Evolutionary conservation across 768 basidiomycete genomes (phyloP).

Genomic region (Leucosporidium scottii): DNA sequence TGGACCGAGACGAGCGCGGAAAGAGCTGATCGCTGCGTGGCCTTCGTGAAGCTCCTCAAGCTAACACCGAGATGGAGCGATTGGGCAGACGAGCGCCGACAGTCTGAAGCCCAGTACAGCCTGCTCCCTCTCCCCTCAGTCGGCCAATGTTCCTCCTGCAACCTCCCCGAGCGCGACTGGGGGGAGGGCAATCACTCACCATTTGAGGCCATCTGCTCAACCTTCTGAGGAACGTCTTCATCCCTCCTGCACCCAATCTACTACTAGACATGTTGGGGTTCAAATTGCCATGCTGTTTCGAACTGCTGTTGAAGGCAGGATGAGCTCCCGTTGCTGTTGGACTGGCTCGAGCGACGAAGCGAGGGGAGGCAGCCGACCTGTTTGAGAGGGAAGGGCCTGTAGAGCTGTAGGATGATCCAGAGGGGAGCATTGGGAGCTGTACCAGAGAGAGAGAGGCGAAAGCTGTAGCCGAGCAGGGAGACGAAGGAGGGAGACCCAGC

Average conservation of each 20-base stretch:
- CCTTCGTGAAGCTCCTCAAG: too few relatives aligned
- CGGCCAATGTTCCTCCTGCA: neutral
- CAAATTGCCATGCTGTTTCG: neutral
- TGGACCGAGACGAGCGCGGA: neutral
- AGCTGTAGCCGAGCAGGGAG: too few relatives aligned
- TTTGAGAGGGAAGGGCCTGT: neutral
- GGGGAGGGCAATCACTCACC: neutral
- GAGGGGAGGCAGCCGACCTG: neutral
- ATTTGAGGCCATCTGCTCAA: constrained; percentile 18
- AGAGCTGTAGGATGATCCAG: neutral
- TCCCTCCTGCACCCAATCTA: constrained; percentile 9
- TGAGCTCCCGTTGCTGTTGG: neutral
- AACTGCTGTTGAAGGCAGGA: neutral
- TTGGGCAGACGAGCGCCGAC: too few relatives aligned
- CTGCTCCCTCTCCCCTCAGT: neutral
- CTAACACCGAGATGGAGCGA: too few relatives aligned
- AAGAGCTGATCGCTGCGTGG: neutral
- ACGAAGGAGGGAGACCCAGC: too few relatives aligned
- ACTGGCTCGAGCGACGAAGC: neutral
- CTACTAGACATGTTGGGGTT: neutral
- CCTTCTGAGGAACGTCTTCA: constrained; percentile 21
- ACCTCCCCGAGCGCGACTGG: neutral
- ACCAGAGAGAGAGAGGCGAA: too few relatives aligned
- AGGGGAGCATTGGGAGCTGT: neutral
- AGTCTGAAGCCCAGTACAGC: too few relatives aligned